Conservation (phyloP, 768 basidiomycete species). For the Mycena pura region DNA sequence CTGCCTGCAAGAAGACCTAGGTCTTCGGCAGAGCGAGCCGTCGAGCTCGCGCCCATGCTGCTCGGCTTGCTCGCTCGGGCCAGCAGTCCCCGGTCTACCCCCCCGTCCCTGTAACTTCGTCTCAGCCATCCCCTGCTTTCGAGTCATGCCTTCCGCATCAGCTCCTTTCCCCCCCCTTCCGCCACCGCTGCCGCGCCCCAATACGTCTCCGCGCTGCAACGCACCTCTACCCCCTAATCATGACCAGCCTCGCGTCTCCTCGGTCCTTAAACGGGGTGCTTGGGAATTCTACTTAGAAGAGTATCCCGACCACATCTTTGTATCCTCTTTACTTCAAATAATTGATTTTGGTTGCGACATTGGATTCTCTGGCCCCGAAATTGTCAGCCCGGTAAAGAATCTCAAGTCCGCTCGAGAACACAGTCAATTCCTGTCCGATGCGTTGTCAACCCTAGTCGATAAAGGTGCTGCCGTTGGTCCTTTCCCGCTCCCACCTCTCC, state of each 20-base stretch:
- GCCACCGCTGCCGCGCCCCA: conserved; percentile 27
- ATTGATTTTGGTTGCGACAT: too few relatives aligned
- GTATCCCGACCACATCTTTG: too few relatives aligned
- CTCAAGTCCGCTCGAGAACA: conserved; percentile 33
- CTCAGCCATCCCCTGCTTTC: neutral
- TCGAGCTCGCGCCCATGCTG: conserved; percentile 15
- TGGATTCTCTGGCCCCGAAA: conserved; percentile 29
- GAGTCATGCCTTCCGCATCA: conserved; percentile 9
- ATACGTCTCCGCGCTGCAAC: conserved; percentile 30
- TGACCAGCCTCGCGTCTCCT: neutral
- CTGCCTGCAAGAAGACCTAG: conserved; percentile 3
- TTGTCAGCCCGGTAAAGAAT: conserved; percentile 26
- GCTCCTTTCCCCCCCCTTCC: conserved; percentile 14
- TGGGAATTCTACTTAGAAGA: too few relatives aligned
- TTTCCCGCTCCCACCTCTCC: conserved; percentile 25
- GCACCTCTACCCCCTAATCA: neutral
- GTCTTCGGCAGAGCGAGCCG: too few relatives aligned
- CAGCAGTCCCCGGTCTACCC: conserved; percentile 11
- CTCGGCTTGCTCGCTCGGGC: conserved; percentile 24
- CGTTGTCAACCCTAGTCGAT: conserved; percentile 11
- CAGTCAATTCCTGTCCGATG: conserved; percentile 1
- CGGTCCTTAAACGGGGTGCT: neutral
- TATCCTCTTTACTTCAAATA: conserved; percentile 27
- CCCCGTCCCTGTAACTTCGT: neutral
- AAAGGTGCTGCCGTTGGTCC: conserved; percentile 31